Evolutionary conservation across 495 filamentous ascomycete genomes (phyloP), one percentile per base, ranked within the genome.

Genomic region (Clohesyomyces aquaticus): DNA sequence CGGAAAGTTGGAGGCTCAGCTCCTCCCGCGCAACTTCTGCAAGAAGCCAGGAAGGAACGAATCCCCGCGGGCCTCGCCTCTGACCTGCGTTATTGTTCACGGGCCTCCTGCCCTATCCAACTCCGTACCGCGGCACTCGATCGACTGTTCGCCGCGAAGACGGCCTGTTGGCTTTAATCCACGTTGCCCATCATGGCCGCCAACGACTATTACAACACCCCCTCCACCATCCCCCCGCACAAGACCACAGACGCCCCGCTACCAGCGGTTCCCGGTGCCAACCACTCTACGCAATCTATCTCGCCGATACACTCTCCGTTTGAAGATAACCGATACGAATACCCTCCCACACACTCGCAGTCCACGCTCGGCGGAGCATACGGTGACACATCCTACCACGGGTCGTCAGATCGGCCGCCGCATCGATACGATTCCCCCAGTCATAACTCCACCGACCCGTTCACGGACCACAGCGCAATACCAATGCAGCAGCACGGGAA

Each of bases 111-210:
- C 43, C 21, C 43, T 23, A 47, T 47, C 43, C 4, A 47, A n/a
- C 21, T 47, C 43, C 43, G 43, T 4, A n/a, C 43, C 43, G 43
- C 21, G 35, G 32, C 32, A 38, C 32, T 38, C 32, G 32, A n/a
- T n/a, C n/a, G n/a, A n/a, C n/a, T n/a, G n/a, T n/a, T n/a, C n/a
- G n/a, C n/a, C n/a, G n/a, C n/a, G n/a, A n/a, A n/a, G n/a, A n/a
- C n/a, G n/a, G n/a, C n/a, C n/a, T n/a, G n/a, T n/a, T n/a, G n/a
- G n/a, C n/a, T n/a, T n/a, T n/a, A n/a, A n/a, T n/a, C n/a, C n/a
- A n/a, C n/a, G n/a, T n/a, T n/a, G n/a, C 47, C 26, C 74, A 83
- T 48, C 71, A 96, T 95, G 91, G 88, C 91, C 54, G 82, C 90
- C 63, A 89, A 91, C 80, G 87, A 91, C 60, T 92, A 91, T 75